Percentiles rank a stretch among this genome's conserved stretches.
These are phyloP conservation scores for Conticribra guillardii DNA, from an alignment of 108 stramenopile species.

Conservation along the genomic window DNA sequence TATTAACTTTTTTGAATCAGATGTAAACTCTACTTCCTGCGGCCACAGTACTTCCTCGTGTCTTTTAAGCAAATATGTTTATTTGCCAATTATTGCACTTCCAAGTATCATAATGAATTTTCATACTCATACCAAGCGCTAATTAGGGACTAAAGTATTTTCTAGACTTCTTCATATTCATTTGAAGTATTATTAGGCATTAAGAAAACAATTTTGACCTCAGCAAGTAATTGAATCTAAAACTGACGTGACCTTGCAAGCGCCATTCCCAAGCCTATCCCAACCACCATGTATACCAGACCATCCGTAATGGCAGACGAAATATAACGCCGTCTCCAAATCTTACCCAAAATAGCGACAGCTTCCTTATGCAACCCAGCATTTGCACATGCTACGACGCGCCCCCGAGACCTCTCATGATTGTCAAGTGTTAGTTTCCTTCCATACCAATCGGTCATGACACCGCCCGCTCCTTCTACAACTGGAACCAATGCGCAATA, in stretches of 20 bases:
- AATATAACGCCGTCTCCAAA: not conserved
- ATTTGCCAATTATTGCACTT: no score
- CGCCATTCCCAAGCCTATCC: not conserved
- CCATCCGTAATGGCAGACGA: not conserved
- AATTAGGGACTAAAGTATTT: no score
- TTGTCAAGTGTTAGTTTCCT: slow-evolving; percentile 46
- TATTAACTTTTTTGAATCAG: no score
- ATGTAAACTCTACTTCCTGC: no score
- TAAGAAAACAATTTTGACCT: no score
- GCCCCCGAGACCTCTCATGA: slow-evolving; percentile 46
- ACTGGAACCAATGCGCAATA: slow-evolving; percentile 62
- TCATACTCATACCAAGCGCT: no score
- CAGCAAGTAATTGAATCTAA: no score
- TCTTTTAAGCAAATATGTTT: no score
- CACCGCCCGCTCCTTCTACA: slow-evolving; percentile 57
- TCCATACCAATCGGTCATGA: slow-evolving; percentile 62
- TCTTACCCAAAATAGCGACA: slow-evolving; percentile 37
- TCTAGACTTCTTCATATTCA: no score
- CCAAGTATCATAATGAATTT: no score
- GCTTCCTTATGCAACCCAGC: slow-evolving; percentile 43
- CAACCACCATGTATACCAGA: not conserved
- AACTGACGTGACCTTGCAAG: not conserved
- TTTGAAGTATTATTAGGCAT: no score
- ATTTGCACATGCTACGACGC: slow-evolving; percentile 61
- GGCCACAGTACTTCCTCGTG: no score